phyloP scores from a whole-genome alignment of 1,284 basidiomycete genomes.

The Rhodotorula glutinis region DNA sequence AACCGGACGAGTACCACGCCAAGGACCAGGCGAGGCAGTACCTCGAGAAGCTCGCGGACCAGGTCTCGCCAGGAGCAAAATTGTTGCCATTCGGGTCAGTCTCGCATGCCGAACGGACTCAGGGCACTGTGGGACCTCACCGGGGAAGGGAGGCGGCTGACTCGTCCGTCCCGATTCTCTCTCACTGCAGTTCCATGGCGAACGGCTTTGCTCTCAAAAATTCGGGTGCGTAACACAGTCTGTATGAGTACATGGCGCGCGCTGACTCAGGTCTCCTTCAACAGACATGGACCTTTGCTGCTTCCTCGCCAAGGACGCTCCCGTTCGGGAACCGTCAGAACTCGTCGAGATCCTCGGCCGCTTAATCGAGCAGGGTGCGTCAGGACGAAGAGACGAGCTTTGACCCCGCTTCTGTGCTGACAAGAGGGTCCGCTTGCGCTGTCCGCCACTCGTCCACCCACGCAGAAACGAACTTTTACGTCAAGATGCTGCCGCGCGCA shows the following conservation, averaged over 20 bases:
- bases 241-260: neutral
- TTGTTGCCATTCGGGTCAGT: constrained; percentile 78
- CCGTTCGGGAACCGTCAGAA: constrained; percentile 70
- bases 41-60: constrained; percentile 88
- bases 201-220: constrained; percentile 92
- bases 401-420: constrained; percentile 2
- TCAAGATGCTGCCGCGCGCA: constrained; percentile 93
- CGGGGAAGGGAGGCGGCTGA: neutral
- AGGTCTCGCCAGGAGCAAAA: constrained; percentile 86
- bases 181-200: constrained; percentile 62
- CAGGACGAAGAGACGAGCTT: constrained; percentile 13
- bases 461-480: constrained; percentile 91
- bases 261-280: neutral
- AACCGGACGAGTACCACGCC: constrained; percentile 73
- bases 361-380: constrained; percentile 81
- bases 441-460: no score
- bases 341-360: constrained; percentile 91
- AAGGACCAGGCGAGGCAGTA: constrained; percentile 95
- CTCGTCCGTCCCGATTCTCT: no score
- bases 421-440: neutral
- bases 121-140: neutral
- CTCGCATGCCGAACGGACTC: no score
- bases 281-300: constrained; percentile 98
- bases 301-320: constrained; percentile 72
- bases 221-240: constrained; percentile 63